Percentiles rank a stretch among this genome's conserved stretches.
phyloP scores from a whole-genome alignment of 2,329 filamentous ascomycete species.

The Leptoxyphium fumago region DNA sequence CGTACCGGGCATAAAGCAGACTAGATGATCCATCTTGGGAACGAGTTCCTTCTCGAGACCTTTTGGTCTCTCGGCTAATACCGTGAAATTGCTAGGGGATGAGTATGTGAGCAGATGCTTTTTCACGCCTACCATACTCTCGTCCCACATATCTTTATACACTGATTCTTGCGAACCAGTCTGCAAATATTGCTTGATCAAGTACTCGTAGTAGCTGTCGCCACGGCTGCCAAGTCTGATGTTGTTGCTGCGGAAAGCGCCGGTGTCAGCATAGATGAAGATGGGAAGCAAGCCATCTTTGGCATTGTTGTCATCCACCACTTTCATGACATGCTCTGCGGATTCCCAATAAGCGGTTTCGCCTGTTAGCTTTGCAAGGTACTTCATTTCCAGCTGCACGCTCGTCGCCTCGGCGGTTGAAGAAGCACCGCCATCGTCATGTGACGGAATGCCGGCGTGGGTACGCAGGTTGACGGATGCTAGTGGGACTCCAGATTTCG shows the following conservation, averaged over 20 bases:
- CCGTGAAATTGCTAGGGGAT: conserved; percentile 62
- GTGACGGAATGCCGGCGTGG: conserved; percentile 61
- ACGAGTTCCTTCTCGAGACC: conserved; percentile 53
- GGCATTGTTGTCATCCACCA: conserved; percentile 68
- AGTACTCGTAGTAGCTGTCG: conserved; percentile 97
- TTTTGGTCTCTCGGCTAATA: conserved; percentile 70
- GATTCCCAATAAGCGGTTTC: conserved; percentile 86
- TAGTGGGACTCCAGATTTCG: conserved; percentile 71
- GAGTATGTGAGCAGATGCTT: conserved; percentile 90
- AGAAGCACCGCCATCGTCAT: conserved; percentile 72
- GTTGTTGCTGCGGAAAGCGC: conserved; percentile 67
- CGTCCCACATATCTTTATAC: conserved; percentile 87
- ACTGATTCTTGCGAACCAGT: conserved; percentile 73
- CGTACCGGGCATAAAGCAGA: conserved; percentile 94
- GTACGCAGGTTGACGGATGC: conserved; percentile 80
- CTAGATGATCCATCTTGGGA: conserved; percentile 95
- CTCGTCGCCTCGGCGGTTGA: conserved; percentile 90
- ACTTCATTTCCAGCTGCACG: conserved; percentile 92
- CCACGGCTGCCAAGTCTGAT: conserved; percentile 86
- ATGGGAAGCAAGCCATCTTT: conserved; percentile 82
- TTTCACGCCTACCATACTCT: conserved; percentile 69
- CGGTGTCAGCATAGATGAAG: conserved; percentile 66
- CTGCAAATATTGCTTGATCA: conserved; percentile 96
- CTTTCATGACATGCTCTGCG: conserved; percentile 79
- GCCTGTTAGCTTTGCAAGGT: conserved; percentile 84